Conservation (phyloP, 805 yeast genomes). For the Wickerhamiella kazuoi region DNA sequence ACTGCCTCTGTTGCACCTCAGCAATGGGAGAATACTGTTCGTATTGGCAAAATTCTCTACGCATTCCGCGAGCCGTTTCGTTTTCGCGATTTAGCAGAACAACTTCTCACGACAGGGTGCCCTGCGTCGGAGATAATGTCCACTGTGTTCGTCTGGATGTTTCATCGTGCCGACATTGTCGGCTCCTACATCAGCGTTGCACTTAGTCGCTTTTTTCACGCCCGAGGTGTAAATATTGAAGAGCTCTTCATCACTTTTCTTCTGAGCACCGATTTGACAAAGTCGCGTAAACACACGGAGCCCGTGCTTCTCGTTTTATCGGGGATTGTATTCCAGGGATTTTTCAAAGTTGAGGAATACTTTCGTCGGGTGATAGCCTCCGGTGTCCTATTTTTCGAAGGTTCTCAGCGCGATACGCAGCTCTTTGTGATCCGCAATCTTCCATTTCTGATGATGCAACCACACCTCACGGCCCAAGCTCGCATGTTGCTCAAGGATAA, state of each 20-base stretch:
- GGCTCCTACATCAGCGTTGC: conserved; percentile 3
- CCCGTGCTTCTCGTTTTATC: conserved; percentile 30
- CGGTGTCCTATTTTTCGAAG: conserved; percentile 53
- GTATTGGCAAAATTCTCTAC: conserved; percentile 16
- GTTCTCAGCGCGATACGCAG: conserved; percentile 26
- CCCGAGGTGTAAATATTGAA: not conserved
- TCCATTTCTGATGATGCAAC: conserved; percentile 13
- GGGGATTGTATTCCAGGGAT: conserved; percentile 30
- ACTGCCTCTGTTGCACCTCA: not conserved
- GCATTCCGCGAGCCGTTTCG: conserved; percentile 14
- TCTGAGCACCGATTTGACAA: not conserved
- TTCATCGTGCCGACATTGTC: conserved; percentile 4
- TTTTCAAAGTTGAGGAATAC: conserved; percentile 47
- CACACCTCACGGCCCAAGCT: conserved; percentile 9
- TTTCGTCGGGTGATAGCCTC: conserved; percentile 68
- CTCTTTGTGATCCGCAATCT: conserved; percentile 29
- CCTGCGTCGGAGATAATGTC: conserved; percentile 3
- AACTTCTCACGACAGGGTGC: conserved; percentile 3
- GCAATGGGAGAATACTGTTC: conserved; percentile 7
- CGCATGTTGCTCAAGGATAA: conserved; percentile 6
- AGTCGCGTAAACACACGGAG: not conserved
- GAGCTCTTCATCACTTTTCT: not conserved
- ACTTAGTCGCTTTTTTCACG: not conserved
- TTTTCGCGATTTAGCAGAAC: conserved; percentile 7
- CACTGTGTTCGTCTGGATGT: conserved; percentile 9